Percentiles rank a stretch among this genome's conserved stretches.
Evolutionary conservation across 108 stramenopile genomes (phyloP).

Genomic region (Craspedostauros australis): DNA sequence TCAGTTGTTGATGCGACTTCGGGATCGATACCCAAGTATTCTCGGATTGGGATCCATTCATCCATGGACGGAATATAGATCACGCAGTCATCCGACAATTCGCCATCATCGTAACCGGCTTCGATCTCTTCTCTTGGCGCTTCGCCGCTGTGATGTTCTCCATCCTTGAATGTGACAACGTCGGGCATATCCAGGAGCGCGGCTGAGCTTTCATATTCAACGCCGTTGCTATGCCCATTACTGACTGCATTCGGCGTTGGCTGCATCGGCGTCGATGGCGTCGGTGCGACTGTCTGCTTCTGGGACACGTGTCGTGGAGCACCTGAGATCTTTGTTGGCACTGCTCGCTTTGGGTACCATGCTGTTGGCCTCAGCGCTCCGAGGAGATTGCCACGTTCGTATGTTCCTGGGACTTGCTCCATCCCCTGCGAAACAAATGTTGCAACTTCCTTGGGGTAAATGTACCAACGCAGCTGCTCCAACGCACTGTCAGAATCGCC

Average conservation of each 20-base stretch:
- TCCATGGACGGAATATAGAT: constrained; percentile 37
- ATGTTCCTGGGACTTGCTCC: constrained; percentile 46
- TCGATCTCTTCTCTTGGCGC: constrained; percentile 60
- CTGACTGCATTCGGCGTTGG: background rate
- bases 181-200: background rate
- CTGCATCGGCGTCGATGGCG: background rate
- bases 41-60: constrained; percentile 50
- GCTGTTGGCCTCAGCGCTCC: constrained; percentile 41
- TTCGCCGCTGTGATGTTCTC: constrained; percentile 63
- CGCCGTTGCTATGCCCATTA: background rate
- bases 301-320: no score
- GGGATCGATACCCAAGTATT: constrained; percentile 17
- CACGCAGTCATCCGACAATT: constrained; percentile 50
- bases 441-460: constrained; percentile 65
- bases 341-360: constrained; percentile 1
- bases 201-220: background rate
- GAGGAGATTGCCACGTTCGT: constrained; percentile 32
- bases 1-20: background rate
- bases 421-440: constrained; percentile 36
- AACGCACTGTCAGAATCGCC: constrained; percentile 19
- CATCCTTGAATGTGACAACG: constrained; percentile 48
- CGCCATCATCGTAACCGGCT: constrained; percentile 66
- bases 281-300: background rate
- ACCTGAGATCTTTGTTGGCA: background rate
- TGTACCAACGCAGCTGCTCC: constrained; percentile 61